A percentile compares a stretch with the other conserved stretches of the same genome.
These are phyloP conservation scores for Scheffersomyces illinoinensis DNA, from an alignment of 1,139 yeast genomes.

Conservation along the genomic window DNA sequence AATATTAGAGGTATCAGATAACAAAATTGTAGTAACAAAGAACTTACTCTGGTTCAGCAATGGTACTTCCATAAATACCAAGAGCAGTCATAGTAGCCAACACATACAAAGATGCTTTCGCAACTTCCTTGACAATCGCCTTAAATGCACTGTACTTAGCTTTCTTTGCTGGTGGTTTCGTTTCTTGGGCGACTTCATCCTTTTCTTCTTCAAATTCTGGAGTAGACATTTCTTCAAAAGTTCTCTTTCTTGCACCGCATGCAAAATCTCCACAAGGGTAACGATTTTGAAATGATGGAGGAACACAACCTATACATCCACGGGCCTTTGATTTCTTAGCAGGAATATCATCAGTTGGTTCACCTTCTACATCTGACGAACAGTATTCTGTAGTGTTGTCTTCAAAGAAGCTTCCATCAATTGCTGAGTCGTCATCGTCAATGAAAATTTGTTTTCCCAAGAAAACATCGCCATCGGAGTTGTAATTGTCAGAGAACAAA, in stretches of 20 bases:
- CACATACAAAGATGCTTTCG: conserved; percentile 36
- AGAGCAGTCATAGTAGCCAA: conserved; percentile 39
- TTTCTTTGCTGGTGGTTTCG: neutral
- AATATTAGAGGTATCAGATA: neutral
- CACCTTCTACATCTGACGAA: neutral
- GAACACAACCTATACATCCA: neutral
- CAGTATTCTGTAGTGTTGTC: neutral
- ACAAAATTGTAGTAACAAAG: neutral
- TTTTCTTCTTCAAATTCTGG: conserved; percentile 2
- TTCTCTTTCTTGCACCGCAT: neutral
- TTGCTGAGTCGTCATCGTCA: neutral
- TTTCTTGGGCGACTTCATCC: conserved; percentile 3
- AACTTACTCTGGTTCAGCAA: conserved; percentile 3
- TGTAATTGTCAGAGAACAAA: neutral
- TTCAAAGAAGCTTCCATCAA: neutral
- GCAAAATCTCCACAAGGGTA: neutral
- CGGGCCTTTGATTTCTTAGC: neutral
- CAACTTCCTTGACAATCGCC: conserved; percentile 30
- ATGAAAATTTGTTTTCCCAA: neutral
- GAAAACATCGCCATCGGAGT: neutral
- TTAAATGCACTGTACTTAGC: conserved; percentile 12
- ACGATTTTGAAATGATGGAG: neutral
- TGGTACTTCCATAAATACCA: conserved; percentile 36
- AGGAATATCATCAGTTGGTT: neutral
- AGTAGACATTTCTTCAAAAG: neutral